Percentiles rank a stretch among this genome's conserved stretches.
Evolutionary conservation across 2,329 filamentous ascomycete genomes (phyloP).

Genomic region (Xylariaceae sp.): DNA sequence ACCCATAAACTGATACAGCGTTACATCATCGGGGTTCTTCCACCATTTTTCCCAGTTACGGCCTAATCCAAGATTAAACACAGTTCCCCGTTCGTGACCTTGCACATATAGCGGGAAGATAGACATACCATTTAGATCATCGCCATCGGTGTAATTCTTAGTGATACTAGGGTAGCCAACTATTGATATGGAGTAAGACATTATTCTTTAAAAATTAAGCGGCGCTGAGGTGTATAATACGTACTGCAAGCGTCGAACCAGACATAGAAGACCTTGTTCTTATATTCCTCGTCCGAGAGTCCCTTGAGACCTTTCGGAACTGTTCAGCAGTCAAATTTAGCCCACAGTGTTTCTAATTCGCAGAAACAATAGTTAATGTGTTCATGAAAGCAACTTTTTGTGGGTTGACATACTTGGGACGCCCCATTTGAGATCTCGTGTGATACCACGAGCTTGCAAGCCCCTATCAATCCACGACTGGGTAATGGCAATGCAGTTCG

Average conservation of each 20-base stretch:
- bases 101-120: not conserved
- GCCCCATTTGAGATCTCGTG: slow-evolving; percentile 92
- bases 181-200: too few relatives aligned
- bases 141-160: slow-evolving; percentile 75
- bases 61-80: slow-evolving; percentile 34
- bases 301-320: slow-evolving; percentile 56
- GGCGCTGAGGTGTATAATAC: slow-evolving; percentile 61
- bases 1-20: slow-evolving; percentile 85
- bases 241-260: slow-evolving; percentile 77
- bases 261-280: slow-evolving; percentile 82
- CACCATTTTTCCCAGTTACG: slow-evolving; percentile 93
- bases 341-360: not conserved
- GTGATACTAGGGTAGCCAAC: slow-evolving; percentile 91
- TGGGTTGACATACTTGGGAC: slow-evolving; percentile 47
- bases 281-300: slow-evolving; percentile 60
- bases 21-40: slow-evolving; percentile 85
- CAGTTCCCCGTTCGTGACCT: too few relatives aligned
- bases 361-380: too few relatives aligned
- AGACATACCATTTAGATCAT: slow-evolving; percentile 37
- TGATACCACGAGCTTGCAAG: slow-evolving; percentile 85
- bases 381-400: too few relatives aligned
- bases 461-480: slow-evolving; percentile 84
- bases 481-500: slow-evolving; percentile 77
- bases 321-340: slow-evolving; percentile 17
- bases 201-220: too few relatives aligned